These are phyloP conservation scores for Rhizopogon vulgaris DNA, from an alignment of 768 basidiomycete genomes.

Conservation along the genomic window DNA sequence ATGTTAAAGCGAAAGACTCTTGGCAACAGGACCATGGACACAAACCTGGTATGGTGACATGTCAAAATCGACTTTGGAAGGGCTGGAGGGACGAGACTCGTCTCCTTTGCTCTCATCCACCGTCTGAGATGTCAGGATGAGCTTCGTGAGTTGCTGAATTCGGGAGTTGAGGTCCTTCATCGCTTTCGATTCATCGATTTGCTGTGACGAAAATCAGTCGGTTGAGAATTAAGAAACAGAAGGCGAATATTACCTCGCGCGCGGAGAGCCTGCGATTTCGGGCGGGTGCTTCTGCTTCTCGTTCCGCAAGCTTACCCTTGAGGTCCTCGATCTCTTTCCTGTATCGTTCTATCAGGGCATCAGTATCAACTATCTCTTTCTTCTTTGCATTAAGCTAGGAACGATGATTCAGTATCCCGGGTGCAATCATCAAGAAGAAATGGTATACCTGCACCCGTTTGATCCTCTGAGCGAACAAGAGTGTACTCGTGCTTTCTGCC, in stretches of 20 bases:
- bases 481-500: conserved; percentile 80
- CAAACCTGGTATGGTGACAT: conserved; percentile 78
- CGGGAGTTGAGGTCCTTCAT: conserved; percentile 77
- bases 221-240: not conserved
- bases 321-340: conserved; percentile 92
- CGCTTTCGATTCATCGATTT: conserved; percentile 80
- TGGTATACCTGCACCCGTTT: conserved; percentile 63
- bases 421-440: conserved; percentile 20
- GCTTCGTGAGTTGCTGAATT: conserved; percentile 77
- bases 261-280: conserved; percentile 38
- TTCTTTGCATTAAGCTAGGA: conserved; percentile 67
- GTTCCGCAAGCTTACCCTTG: conserved; percentile 62
- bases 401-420: not conserved
- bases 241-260: conserved; percentile 30
- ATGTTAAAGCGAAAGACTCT: not conserved
- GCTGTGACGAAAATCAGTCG: conserved; percentile 31
- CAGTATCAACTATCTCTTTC: conserved; percentile 91
- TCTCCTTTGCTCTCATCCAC: conserved; percentile 65
- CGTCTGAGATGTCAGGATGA: conserved; percentile 81
- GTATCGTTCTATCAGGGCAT: conserved; percentile 90
- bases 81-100: conserved; percentile 75
- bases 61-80: conserved; percentile 85
- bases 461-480: conserved; percentile 87
- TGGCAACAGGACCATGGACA: not conserved
- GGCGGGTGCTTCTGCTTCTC: conserved; percentile 56